These are phyloP conservation scores for Sporisorium exsertum DNA, from an alignment of 1,284 basidiomycete genomes.

Conservation along the genomic window DNA sequence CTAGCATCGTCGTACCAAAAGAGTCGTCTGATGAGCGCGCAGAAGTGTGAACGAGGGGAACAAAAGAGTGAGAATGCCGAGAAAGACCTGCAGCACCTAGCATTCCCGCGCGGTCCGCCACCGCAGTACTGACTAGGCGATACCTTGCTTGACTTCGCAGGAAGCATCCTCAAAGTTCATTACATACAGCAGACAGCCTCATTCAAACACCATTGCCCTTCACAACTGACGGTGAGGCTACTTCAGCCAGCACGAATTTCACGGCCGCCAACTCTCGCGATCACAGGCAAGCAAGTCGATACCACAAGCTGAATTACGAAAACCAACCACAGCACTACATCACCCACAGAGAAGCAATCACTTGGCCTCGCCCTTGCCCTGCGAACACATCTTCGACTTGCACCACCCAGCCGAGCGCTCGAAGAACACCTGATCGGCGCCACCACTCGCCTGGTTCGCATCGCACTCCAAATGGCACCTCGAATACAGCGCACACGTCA, in stretches of 20 bases:
- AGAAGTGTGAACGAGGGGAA: no score
- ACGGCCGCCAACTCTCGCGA: no score
- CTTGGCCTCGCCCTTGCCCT: background rate
- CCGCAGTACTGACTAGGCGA: conserved; percentile 84
- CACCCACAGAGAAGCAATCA: background rate
- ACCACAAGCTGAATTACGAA: background rate
- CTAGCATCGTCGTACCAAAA: no score
- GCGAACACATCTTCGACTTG: conserved; percentile 17
- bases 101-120: conserved; percentile 86
- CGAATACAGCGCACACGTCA: conserved; percentile 35
- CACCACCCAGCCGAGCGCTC: conserved; percentile 17
- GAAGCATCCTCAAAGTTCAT: no score
- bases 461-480: conserved; percentile 20
- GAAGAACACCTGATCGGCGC: conserved; percentile 15
- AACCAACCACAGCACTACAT: background rate
- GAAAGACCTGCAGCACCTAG: conserved; percentile 76
- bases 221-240: no score
- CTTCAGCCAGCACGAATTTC: no score
- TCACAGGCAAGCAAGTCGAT: no score
- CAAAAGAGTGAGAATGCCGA: background rate
- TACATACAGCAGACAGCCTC: no score
- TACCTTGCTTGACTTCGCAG: conserved; percentile 83
- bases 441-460: conserved; percentile 14
- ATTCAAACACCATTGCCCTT: no score
- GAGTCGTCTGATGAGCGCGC: no score